Evolutionary conservation across 176 grass and related monocot species (phyloP), one percentile per base, ranked within the genome.

Genomic region (Pontederia paniculata): DNA sequence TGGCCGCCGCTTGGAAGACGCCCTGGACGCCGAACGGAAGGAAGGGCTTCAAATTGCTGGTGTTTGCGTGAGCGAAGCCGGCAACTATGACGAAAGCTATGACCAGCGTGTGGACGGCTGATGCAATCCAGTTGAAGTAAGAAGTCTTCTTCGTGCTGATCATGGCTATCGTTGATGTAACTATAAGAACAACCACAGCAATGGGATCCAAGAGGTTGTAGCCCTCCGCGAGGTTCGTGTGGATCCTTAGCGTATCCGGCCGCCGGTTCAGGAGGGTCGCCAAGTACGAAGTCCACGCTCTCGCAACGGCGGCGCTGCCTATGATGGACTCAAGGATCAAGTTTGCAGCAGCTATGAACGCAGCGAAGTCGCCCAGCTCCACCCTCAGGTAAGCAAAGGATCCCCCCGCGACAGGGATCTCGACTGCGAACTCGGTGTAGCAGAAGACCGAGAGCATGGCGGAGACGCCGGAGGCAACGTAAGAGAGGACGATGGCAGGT

Each of bases 381-480:
- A 98, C 86, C 57, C 83, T 82, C 54, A 98, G 72, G 78, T 98
- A 98, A 9, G 86, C 86, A 50, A 98, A 98, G 50, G 80, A 91
- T 1, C 93, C 93, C 0, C 86, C 93, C 0, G 93, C 93, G 0
- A 84, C 86, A 12, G 93, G 86, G 49, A 98, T 98, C 74, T 98
- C 93, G 15, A 98, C 86, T 2, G 86, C 83, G 57, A 91, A 91
- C 64, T 98, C 93, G 13, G 86, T 88, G 80, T 91, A 98, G 80
- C 83, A 98, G 77, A 91, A 88, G 51, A 98, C 93, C 0, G 93
- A 98, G 0, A 98, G 80, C 80, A 98, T 88, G 52, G 93, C 93
- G 64, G 86, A 91, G 72, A 98, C 50, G 0, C 93, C 93, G 11
- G 86, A 76, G 1, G 72, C 80, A 12, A 84, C 72, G 73, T 90